Conservation (phyloP, 73 alveolate species). For the Paramecium pentaurelia region DNA sequence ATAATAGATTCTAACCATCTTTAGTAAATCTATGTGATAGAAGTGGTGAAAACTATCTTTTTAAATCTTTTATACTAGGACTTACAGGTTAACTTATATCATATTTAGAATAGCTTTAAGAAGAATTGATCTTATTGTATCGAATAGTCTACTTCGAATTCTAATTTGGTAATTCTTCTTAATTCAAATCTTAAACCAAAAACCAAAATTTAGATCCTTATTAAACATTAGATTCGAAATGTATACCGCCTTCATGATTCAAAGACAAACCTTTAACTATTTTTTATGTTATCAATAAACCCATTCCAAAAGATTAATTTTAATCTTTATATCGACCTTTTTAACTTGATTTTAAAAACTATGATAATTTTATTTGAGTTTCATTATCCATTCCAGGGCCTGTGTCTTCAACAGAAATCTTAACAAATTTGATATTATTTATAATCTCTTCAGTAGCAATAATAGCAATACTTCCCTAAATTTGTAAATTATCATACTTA, state of each 20-base stretch:
- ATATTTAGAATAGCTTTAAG: background rate
- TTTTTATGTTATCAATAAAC: background rate
- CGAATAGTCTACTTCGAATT: background rate
- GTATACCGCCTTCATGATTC: background rate
- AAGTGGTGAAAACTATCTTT: background rate
- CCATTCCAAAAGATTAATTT: background rate
- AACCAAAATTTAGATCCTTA: slow-evolving; percentile 36
- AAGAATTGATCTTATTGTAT: background rate
- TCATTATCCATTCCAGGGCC: slow-evolving; percentile 14
- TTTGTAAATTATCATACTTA: background rate
- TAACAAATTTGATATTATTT: background rate
- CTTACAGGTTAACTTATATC: background rate
- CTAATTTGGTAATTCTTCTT: background rate
- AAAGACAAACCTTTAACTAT: background rate
- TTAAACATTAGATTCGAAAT: background rate
- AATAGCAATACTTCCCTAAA: slow-evolving; percentile 22
- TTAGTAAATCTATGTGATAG: background rate
- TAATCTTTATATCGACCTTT: background rate
- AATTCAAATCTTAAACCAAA: background rate
- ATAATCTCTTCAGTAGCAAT: background rate
- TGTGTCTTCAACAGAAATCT: background rate
- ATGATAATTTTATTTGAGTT: background rate
- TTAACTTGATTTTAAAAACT: background rate
- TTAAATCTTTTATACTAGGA: background rate
- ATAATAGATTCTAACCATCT: background rate